Evolutionary conservation across 352 stramenopile genomes (phyloP), one percentile per base, ranked within the genome.

Genomic region (Pythium apleroticum): DNA sequence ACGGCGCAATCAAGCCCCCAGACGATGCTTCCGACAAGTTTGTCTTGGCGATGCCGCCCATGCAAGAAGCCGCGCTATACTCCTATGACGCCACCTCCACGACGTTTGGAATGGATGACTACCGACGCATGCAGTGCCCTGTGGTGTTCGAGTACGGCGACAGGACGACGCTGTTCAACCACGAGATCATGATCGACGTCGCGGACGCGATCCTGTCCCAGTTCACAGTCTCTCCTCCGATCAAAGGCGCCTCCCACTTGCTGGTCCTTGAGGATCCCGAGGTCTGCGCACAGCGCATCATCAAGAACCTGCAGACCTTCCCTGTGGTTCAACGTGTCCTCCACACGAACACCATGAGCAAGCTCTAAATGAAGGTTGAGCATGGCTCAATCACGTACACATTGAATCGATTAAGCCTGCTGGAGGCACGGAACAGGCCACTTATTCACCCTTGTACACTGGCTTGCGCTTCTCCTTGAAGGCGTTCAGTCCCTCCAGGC

Each of bases 401-500:
- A 33, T 33, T 33, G 30, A 33, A 9, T n/a, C n/a, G n/a, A n/a
- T 33, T 33, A 33, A 33, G 30, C 30, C 9, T 4, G 30, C 9
- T 33, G 30, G 4, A 9, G 4, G 30, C 30, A 4, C 30, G 30
- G 4, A 9, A 9, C 4, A 33, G 20, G 14, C 41, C 6, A 43
- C 52, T 86, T 84, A 98, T 65, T 97, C 76, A 53, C 91, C 91
- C 54, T 81, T 96, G 73, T 96, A 98, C 25, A 81, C 72, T 30
- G 95, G 95, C 64, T 95, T 95, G 64, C 95, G 78, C 71, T 97
- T 96, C 65, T 98, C 95, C 68, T 85, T 86, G 72, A 98, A 98
- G 17, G 95, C 93, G 24, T 80, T 60, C 0, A 98, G 73, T 0
- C 95, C 95, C 71, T 98, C 95, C 41, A 98, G 74, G 62, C 95